A percentile compares a stretch with the other conserved stretches of the same genome.
These are phyloP conservation scores for Xylaria arbuscula DNA, from an alignment of 2,329 filamentous ascomycete genomes.

Conservation along the genomic window DNA sequence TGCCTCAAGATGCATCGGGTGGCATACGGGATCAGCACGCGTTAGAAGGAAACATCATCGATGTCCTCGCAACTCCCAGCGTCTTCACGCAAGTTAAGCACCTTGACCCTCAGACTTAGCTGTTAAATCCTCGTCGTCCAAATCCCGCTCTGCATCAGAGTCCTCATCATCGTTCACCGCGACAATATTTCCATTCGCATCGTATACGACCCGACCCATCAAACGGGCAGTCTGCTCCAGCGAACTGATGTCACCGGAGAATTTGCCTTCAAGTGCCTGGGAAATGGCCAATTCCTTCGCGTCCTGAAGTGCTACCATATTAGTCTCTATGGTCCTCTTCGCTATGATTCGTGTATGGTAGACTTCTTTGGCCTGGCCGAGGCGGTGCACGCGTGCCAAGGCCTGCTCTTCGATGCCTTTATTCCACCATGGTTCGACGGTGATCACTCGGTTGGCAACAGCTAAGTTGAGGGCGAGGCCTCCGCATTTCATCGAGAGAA, in stretches of 20 bases:
- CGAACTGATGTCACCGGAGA: not conserved
- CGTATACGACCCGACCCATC: not conserved
- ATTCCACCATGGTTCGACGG: slow-evolving; percentile 26
- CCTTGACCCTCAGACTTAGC: not conserved
- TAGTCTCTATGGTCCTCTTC: not conserved
- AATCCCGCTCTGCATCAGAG: not conserved
- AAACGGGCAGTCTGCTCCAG: not conserved
- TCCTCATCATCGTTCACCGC: not conserved
- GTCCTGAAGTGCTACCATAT: not conserved
- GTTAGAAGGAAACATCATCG: not conserved
- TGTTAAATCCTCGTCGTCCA: not conserved
- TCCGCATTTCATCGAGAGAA: slow-evolving; percentile 2
- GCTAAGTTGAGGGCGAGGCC: slow-evolving; percentile 20
- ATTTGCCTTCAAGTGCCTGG: not conserved
- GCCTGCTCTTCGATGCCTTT: slow-evolving; percentile 17
- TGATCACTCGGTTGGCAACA: slow-evolving; percentile 27
- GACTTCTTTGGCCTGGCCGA: slow-evolving; percentile 27
- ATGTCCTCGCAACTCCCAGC: not conserved
- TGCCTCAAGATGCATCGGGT: too few species aligned
- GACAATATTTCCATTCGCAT: not conserved
- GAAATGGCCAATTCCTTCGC: not conserved
- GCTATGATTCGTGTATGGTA: slow-evolving; percentile 15
- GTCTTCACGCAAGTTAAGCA: not conserved
- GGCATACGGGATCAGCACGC: not conserved
- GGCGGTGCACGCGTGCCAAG: slow-evolving; percentile 17